A percentile compares a stretch with the other conserved stretches of the same genome.
Conservation (phyloP, 768 basidiomycete genomes). For the Suillus subaureus region DNA sequence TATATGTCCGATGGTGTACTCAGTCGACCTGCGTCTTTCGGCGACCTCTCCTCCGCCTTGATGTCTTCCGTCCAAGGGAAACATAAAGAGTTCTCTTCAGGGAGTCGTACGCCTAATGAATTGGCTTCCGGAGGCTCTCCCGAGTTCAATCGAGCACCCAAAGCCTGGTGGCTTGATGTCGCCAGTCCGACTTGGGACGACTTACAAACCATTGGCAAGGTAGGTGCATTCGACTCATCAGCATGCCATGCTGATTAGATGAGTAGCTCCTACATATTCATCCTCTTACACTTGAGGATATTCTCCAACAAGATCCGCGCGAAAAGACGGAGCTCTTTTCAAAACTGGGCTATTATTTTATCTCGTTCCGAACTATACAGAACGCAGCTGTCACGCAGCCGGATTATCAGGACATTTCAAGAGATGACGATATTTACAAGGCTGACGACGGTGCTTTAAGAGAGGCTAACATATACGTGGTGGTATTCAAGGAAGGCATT, state of each 20-base stretch:
- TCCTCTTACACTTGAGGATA: constrained; percentile 92
- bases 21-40: constrained; percentile 34
- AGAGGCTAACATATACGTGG: constrained; percentile 85
- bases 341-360: constrained; percentile 88
- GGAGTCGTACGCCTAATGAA: constrained; percentile 6
- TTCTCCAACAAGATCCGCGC: constrained; percentile 86
- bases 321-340: constrained; percentile 91
- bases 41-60: constrained; percentile 24
- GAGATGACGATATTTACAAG: constrained; percentile 24
- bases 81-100: constrained; percentile 28
- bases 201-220: constrained; percentile 84
- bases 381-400: constrained; percentile 46
- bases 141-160: constrained; percentile 32
- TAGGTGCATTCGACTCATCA: constrained; percentile 29
- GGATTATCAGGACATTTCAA: constrained; percentile 32
- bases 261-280: constrained; percentile 81
- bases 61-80: constrained; percentile 50
- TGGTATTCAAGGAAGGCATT: constrained; percentile 88
- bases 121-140: background rate
- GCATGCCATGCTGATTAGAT: constrained; percentile 5
- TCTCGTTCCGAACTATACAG: constrained; percentile 85
- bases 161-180: constrained; percentile 91
- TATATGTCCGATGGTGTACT: constrained; percentile 38
- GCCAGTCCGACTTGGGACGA: constrained; percentile 88
- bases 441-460: constrained; percentile 53